phyloP scores from a whole-genome alignment of 2,329 filamentous ascomycete genomes.

The Phialocephala subalpina region DNA sequence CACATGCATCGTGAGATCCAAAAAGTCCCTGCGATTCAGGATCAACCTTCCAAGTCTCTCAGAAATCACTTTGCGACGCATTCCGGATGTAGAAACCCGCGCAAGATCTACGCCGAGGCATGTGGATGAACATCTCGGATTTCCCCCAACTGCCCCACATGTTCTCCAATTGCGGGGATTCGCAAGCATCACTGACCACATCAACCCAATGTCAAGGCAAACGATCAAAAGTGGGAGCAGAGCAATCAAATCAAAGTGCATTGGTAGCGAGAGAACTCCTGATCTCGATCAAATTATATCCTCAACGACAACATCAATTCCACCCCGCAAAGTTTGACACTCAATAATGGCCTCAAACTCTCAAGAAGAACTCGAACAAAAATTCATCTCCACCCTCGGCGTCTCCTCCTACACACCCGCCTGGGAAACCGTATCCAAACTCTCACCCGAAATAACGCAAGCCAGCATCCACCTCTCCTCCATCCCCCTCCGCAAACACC shows the following conservation, averaged over 20 bases:
- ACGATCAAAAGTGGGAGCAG: too few relatives aligned
- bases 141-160: slow-evolving; percentile 16
- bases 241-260: too few relatives aligned
- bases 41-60: background rate
- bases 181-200: background rate
- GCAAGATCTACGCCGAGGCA: background rate
- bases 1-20: background rate
- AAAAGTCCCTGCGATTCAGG: too few relatives aligned
- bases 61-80: background rate
- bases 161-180: slow-evolving; percentile 17
- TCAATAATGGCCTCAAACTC: slow-evolving; percentile 1
- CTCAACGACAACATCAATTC: too few relatives aligned
- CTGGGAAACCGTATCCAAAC: slow-evolving; percentile 16
- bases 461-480: slow-evolving; percentile 17
- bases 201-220: background rate
- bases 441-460: slow-evolving; percentile 19
- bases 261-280: background rate
- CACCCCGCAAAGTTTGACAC: too few relatives aligned
- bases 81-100: background rate
- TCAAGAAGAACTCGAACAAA: slow-evolving; percentile 9
- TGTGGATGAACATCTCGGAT: background rate
- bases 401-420: slow-evolving; percentile 10
- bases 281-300: too few relatives aligned
- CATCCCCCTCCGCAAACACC: slow-evolving; percentile 34
- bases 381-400: slow-evolving; percentile 15